Base-by-base conservation (phyloP, 768 basidiomycete genomes). In the Serendipita sp. region DNA sequence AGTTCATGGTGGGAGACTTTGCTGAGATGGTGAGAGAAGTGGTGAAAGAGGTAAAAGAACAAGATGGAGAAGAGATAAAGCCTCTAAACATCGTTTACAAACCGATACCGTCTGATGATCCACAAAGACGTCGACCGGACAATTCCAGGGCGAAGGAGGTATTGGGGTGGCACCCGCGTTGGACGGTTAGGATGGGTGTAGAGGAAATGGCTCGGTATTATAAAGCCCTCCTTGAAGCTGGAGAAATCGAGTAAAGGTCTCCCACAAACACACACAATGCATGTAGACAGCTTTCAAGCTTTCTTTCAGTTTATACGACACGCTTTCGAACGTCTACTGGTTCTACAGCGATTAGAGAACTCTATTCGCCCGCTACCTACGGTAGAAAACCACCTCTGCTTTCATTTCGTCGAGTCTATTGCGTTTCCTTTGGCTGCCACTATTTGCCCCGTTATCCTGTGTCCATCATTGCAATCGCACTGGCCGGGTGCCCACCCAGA, bases 151-250 rank as follows among this genome's bases (percentile, higher is more conserved):
- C 96, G 64, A 91, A 90, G 75, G 80, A 88, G 70, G 73, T 78
- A 34, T 81, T 99, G 47, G 77, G 80, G 15, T 99, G 96, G 96
- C 85, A 95, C 73, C 92, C 95, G 11, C 80, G 84, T 70, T 99
- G 93, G 91, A 86, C 85, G 35, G 89, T 96, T 58, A 82, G 83
- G 68, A 92, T 91, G 85, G 94, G 94, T 32, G 74, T 97, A 60
- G 91, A 92, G 76, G 93, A 95, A 78, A 95, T 94, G 88, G 87
- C 91, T 41, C 77, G 88, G 66, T 95, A 92, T 75, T 95, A 92
- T 78, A 91, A 90, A 75, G 83, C 86, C 18, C 91, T 87, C 76
- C 86, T 92, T 82, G 82, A 80, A 2, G 90, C 92, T 74, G 90
- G 90, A 18, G 69, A 68, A 47, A 69, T 72, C 58, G 64, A 28